phyloP scores from a whole-genome alignment of 2,329 filamentous ascomycete species.

The Aspergillus sp. region DNA sequence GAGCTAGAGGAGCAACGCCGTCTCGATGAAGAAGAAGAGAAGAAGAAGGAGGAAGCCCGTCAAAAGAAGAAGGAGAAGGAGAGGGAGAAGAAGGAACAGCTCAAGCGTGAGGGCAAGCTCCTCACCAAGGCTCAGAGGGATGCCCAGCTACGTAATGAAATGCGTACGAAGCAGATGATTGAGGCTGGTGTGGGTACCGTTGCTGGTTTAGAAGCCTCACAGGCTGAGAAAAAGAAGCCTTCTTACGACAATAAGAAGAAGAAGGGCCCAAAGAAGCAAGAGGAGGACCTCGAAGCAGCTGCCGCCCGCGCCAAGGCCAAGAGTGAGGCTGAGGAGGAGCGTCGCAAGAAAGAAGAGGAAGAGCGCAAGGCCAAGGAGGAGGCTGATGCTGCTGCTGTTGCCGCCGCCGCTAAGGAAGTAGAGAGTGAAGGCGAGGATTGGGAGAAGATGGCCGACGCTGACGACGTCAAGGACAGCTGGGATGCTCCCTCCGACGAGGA shows the following conservation, averaged over 20 bases:
- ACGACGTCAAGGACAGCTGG: conserved; percentile 88
- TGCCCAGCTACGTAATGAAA: conserved; percentile 39
- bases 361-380: conserved; percentile 69
- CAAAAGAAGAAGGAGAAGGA: conserved; percentile 43
- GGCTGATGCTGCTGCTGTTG: conserved; percentile 55
- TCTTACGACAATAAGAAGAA: conserved; percentile 68
- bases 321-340: conserved; percentile 46
- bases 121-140: conserved; percentile 44
- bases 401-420: conserved; percentile 52
- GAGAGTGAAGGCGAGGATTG: conserved; percentile 64
- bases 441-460: conserved; percentile 70
- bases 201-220: conserved; percentile 37
- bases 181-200: conserved; percentile 39
- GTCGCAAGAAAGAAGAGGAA: conserved; percentile 61
- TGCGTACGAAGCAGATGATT: conserved; percentile 44
- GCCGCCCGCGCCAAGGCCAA: conserved; percentile 40
- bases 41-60: conserved; percentile 39
- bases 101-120: conserved; percentile 42
- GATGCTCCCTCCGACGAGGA: conserved; percentile 58
- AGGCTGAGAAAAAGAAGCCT: conserved; percentile 65
- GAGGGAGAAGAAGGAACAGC: conserved; percentile 44
- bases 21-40: conserved; percentile 39
- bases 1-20: conserved; percentile 31
- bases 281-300: conserved; percentile 46
- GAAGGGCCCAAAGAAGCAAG: conserved; percentile 58